Base-by-base conservation (phyloP, 1,284 basidiomycete species). In the Singerocomus inundabilis region DNA sequence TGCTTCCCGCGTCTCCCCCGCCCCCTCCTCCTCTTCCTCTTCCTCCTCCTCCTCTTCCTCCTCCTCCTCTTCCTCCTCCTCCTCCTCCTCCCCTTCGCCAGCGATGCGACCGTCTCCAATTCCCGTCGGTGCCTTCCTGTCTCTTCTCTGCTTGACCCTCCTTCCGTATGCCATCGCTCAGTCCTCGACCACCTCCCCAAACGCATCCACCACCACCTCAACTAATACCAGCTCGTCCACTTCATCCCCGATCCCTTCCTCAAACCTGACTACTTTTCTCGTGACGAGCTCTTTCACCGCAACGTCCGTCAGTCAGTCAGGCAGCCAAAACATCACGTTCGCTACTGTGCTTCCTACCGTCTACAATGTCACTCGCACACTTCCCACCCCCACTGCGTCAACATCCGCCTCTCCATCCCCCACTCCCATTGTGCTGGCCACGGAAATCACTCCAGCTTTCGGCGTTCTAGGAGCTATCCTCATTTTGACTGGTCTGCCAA, bases 391-490 rank as follows among this genome's bases (percentile, higher is more conserved):
- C 9, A 69, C 75, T 2, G 59, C 75, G 26, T 68, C 78, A 7
- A 57, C 79, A 0, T 72, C 80, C 1, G 60, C 78, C 5, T 72
- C 80, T 4, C 64, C 80, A 1, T 71, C 79, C 0, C 72, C 82
- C 24, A 70, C 77, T 25, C 80, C 82, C 48, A 79, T 79, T 28
- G 70, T 78, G 21, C 77, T 92, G 48, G 80, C 79, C 25, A 93
- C 94, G 25, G 81, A 73, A 61, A 74, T 98, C 44, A 91, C 95
- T 62, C 88, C 91, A 13, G 92, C 85, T 13, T 98, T 94, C 69
- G 93, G 88, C 31, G 86, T 95, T 12, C 79, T 95, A 7, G 95
- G 95, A 44, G 91, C 81, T 7, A 70, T 97, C 56, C 82, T 98
- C 63, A 93, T 98, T 59, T 61, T 96, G 44, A 91, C 90, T 7